Evolutionary conservation across 202 grass and related monocot species (phyloP), one percentile per base, ranked within the genome.

Genomic region (Schoenoplectus tabernaemontani): DNA sequence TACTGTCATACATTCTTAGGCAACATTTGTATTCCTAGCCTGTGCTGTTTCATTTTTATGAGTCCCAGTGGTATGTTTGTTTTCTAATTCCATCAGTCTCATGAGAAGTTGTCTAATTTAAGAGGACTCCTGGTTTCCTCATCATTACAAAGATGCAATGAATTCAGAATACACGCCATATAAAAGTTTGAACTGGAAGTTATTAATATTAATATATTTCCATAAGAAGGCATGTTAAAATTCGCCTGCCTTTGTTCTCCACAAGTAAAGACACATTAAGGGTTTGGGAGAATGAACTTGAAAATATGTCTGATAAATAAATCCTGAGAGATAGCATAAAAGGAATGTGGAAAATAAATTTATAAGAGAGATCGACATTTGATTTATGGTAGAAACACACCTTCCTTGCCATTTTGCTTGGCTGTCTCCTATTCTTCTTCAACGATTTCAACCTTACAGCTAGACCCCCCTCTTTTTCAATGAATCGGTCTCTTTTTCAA

Each of bases 401-500:
- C 77, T 79, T 79, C 43, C 77, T 79, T 17, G 59, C 22, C 7
- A 79, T 64, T 39, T 79, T 79, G 23, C 58, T 64, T 44, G 77
- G 77, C 20, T 79, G 9, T 62, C 19, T 79, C 57, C 77, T 58
- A 79, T 79, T 96, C 96, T 5, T 90, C 96, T 86, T 95, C 96
- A 70, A 90, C 84, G 76, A 91, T 89, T 86, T 99, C 96, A 83
- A 99, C 90, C 66, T 99, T 92, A 78, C 89, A 87, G 58, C 88
- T 86, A 83, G 93, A 78, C 59, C 78, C 77, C n/a, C 85, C 90
- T n/a, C 70, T 91, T 93, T 89, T 91, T 92, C 76, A 80, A 86
- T 38, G 90, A 92, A 46, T 90, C 93, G 84, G 89, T 89, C 56
- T 96, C 96, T 85, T 92, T 96, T 81, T 93, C 92, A 84, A 88